phyloP scores from a whole-genome alignment of 2,329 filamentous ascomycete species.

The Sporothrix sp. region DNA sequence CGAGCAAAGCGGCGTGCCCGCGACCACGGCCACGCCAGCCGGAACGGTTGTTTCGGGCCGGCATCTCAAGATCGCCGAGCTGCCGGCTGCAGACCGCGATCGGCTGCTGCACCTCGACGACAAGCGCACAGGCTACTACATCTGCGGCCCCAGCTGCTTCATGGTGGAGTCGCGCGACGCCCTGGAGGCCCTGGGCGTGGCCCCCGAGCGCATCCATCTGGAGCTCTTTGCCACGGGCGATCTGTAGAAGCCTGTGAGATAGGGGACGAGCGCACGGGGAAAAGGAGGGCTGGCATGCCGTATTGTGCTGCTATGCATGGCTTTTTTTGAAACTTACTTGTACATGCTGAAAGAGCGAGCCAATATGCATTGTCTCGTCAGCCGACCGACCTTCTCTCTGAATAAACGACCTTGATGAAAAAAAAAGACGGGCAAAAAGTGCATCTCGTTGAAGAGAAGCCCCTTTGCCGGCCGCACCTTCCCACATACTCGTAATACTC shows the following conservation, averaged over 20 bases:
- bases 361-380: not conserved
- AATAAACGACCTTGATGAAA: not conserved
- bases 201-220: conserved; percentile 49
- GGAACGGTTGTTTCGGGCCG: conserved; percentile 27
- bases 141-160: conserved; percentile 62
- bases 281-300: not conserved
- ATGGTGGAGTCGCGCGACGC: conserved; percentile 51
- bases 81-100: conserved; percentile 44
- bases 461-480: too few relatives aligned
- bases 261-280: too few relatives aligned
- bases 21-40: conserved; percentile 27
- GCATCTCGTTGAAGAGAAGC: too few relatives aligned
- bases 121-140: conserved; percentile 51
- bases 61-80: conserved; percentile 48
- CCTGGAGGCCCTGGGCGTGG: conserved; percentile 47
- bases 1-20: conserved; percentile 20
- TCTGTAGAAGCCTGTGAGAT: conserved; percentile 16
- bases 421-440: too few relatives aligned
- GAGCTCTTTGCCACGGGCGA: conserved; percentile 58
- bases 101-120: conserved; percentile 47
- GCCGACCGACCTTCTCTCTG: not conserved
- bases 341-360: conserved; percentile 18
- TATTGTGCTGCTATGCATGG: too few relatives aligned
- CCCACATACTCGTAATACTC: not conserved
- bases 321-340: conserved; percentile 4